Base-by-base conservation (phyloP, 139 green algal genomes). In the Coccomyxa sp. region DNA sequence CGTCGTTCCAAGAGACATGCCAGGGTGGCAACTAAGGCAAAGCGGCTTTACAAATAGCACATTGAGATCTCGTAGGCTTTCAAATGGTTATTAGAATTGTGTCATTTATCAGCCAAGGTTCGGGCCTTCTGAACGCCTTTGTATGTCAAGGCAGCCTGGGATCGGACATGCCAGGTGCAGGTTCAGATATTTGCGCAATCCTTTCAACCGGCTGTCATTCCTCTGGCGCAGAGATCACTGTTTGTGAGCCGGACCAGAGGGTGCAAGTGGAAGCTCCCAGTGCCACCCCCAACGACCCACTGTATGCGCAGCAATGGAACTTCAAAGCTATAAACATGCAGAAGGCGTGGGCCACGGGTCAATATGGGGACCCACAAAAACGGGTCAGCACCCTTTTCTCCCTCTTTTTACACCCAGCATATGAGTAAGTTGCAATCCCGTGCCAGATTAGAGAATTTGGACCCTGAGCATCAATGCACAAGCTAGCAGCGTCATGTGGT, bases 251-350 rank as follows among this genome's bases (percentile, higher is more conserved):
- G 23, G 82, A 85, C 32, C 25, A 67, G 21, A n/a, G 27, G 59
- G 31, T 77, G 3, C 75, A 28, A 23, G 25, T 85, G 0, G 82
- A 81, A 12, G 30, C 13, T 0, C 7, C 60, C 15, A 60, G 71
- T 11, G 76, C 84, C 59, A 38, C 12, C 0, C 85, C 85, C 11
- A 82, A 85, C 58, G 85, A 88, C 58, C 76, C 79, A 9, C 17
- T 79, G 25, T 67, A 78, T 13, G 12, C 57, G 0, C 30, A 85
- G 67, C 85, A 85, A 31, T 85, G 81, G 81, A 71, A 85, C 25
- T 75, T 88, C 67, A 15, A n/a, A 0, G 31, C 68, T 18, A 82
- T 88, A 66, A 83, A 75, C 21, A 68, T 74, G 7, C 31, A 30
- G 0, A 25, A 23, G 18, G 81, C 81, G 14, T 88, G 85, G 85